Evolutionary conservation across 495 filamentous ascomycete species (phyloP), one percentile per base, ranked within the genome.

Genomic region (Penicillium fimorum): DNA sequence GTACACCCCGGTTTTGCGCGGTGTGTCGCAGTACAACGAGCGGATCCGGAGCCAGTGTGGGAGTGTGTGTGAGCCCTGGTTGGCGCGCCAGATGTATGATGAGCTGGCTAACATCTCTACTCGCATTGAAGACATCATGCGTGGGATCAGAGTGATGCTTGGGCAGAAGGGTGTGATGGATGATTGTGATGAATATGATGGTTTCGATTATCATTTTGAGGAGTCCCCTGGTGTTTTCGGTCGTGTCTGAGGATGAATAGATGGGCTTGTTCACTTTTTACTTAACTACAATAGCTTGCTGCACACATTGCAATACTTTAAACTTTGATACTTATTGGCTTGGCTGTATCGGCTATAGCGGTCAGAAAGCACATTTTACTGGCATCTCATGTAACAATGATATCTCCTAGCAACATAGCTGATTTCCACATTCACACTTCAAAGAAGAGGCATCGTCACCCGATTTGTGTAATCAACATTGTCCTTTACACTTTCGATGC

Each of bases 381-480:
- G 9, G 4, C 17, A 5, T 42, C 18, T 20, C 18, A 24, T 24
- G 1, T 25, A 20, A 11, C 10, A 24, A 6, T 22, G 4, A 46
- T 46, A 9, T 18, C 43, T 33, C 46, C 0, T 50, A 38, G 6
- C 17, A 38, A 35, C 32, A 25, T 37, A 11, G 5, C 1, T n/a
- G n/a, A 25, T 38, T 29, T 20, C 22, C 22, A 42, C 8, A 20
- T 29, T 22, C 20, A 17, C 11, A 37, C 12, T 18, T 64, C 52
- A 68, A 37, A 68, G 38, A 3, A 69, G 49, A 27, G 66, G 64
- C 56, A 69, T 67, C 8, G 62, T 58, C 10, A 60, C 66, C 11
- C 58, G 54, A 43, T 69, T 67, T 12, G 22, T 27, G 33, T 67
- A 67, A 55, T 69, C 66, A n/a, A 69, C 56, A 35, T 69, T 69